phyloP scores from a whole-genome alignment of 169 alveolate species.

The Ichthyophthirius multifiliis region DNA sequence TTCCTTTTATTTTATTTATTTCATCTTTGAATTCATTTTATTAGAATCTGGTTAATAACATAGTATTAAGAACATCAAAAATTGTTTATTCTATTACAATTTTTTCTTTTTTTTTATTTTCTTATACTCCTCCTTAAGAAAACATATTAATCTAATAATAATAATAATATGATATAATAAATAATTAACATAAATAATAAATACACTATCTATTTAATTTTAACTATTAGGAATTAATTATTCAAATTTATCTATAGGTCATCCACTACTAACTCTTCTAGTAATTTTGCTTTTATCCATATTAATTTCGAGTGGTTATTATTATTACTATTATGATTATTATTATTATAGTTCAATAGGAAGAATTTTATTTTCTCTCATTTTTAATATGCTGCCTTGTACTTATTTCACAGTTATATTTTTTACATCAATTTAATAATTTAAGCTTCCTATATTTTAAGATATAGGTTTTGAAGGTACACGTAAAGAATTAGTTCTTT shows the following conservation, averaged over 20 bases:
- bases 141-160: no score
- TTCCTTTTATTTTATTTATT: constrained; percentile 1
- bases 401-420: constrained; percentile 37
- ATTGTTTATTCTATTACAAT: neutral
- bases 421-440: constrained; percentile 39
- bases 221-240: no score
- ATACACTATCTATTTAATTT: neutral
- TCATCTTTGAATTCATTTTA: neutral
- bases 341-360: neutral
- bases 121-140: neutral
- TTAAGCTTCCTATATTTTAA: constrained; percentile 19
- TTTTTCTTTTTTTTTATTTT: neutral
- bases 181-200: no score
- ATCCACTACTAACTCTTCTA: no score
- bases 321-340: neutral
- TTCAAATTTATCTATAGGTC: no score
- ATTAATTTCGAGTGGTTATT: neutral
- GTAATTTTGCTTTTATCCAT: constrained; percentile 23
- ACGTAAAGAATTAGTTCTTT: constrained; percentile 42
- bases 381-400: constrained; percentile 31
- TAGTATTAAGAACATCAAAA: constrained; percentile 28
- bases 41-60: constrained; percentile 12
- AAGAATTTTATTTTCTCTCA: constrained; percentile 17
- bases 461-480: constrained; percentile 43
- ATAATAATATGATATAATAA: no score